Percentiles rank a stretch among this genome's conserved stretches.
phyloP scores from a whole-genome alignment of 2,329 filamentous ascomycete species.

The Neonectria magnoliae region DNA sequence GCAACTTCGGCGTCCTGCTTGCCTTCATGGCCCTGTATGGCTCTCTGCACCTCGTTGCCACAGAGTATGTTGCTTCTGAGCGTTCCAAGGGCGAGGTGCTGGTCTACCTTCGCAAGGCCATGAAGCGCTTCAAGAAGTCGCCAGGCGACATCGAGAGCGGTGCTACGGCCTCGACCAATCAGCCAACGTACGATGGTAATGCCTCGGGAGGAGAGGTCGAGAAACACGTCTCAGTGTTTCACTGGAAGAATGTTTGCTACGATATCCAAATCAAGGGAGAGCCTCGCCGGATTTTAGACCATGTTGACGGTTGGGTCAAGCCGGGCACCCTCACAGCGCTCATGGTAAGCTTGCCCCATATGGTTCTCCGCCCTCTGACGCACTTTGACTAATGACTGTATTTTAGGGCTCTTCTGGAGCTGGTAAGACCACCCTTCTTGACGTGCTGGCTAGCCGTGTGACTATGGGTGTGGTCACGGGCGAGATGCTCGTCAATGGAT shows the following conservation, averaged over 20 bases:
- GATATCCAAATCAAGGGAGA: neutral
- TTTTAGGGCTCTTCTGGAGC: neutral
- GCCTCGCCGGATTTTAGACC: neutral
- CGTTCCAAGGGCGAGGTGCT: conserved; percentile 3
- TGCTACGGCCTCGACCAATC: neutral
- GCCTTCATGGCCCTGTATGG: too few species aligned
- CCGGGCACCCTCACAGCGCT: neutral
- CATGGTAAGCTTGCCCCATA: too few species aligned
- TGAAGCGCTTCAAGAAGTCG: neutral
- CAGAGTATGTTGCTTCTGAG: neutral
- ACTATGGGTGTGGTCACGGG: neutral
- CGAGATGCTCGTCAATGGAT: neutral
- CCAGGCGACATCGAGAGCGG: neutral
- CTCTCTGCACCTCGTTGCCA: neutral
- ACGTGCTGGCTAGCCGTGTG: neutral
- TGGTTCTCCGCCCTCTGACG: too few species aligned
- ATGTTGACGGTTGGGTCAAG: neutral
- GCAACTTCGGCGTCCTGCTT: conserved; percentile 70
- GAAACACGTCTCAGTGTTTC: neutral
- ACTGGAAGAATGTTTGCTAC: neutral
- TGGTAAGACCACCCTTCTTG: neutral
- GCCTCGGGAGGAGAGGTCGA: neutral
- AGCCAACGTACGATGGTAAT: neutral
- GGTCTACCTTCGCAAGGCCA: neutral
- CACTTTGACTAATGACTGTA: too few species aligned